Percentiles rank a stretch among this genome's conserved stretches.
These are phyloP conservation scores for Penicillium waksmanii DNA, from an alignment of 495 filamentous ascomycete genomes.

Conservation along the genomic window DNA sequence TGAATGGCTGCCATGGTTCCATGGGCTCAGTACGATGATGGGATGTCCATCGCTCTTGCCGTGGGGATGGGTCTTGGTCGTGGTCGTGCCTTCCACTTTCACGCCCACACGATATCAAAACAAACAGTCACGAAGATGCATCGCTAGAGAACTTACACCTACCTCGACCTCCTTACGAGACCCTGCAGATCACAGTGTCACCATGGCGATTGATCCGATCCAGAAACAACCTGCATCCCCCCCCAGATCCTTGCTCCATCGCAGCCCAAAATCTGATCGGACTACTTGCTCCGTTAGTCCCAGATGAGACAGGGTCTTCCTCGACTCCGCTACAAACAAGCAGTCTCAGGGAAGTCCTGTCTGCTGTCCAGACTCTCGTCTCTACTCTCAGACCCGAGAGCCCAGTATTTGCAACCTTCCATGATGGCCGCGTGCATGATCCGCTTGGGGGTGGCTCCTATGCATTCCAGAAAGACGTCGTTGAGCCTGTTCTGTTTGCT, in stretches of 20 bases:
- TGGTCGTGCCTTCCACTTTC: too few species aligned
- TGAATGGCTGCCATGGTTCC: too few species aligned
- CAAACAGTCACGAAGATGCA: too few species aligned
- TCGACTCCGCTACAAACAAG: neutral
- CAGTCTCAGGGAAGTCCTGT: neutral
- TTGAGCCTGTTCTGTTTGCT: neutral
- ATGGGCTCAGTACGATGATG: too few species aligned
- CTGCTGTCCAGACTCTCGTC: neutral
- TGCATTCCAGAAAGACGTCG: slow-evolving; percentile 17
- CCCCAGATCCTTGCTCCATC: neutral
- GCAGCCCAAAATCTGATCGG: neutral
- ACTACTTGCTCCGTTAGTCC: neutral
- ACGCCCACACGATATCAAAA: too few species aligned
- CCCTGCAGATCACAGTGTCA: neutral
- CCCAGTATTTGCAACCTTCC: neutral
- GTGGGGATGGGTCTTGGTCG: too few species aligned
- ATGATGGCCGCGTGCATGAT: slow-evolving; percentile 9
- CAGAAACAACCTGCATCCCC: neutral
- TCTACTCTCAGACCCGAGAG: neutral
- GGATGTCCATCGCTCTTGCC: too few species aligned
- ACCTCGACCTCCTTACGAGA: too few species aligned
- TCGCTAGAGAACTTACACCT: too few species aligned
- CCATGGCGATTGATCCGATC: neutral
- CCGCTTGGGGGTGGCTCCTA: slow-evolving; percentile 17
- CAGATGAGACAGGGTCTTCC: neutral